Evolutionary conservation across 192 early-diverging fungal genomes (phyloP), one percentile per base, ranked within the genome.

Genomic region (Chytriomyces hyalinus): DNA sequence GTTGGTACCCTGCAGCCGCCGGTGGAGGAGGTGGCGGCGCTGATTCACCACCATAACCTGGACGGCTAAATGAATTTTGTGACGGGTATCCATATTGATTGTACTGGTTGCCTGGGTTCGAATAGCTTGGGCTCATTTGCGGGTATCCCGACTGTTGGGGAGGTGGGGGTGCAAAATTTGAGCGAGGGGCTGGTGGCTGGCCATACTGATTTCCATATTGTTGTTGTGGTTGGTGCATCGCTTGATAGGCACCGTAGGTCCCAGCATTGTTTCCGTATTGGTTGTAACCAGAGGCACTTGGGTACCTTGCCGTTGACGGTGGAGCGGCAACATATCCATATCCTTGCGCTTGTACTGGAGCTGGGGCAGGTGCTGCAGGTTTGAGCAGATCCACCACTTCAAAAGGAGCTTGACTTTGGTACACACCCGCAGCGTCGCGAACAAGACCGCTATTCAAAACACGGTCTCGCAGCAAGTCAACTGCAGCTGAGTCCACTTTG

Each of bases 391-490:
- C 83, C 11, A 88, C 57, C n/a, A 84, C 59, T 75, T 89, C 88
- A 75, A 92, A 94, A 20, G 92, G 92, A 73, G 91, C 90, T 43
- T 65, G 68, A 0, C 91, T 91, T 8, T 57, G 72, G 22, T 68
- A 47, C 83, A 45, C 66, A 74, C 75, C 77, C 36, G 36, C 36
- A 57, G 77, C 50, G 28, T 60, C 46, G 8, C 64, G 65, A 80
- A 86, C 22, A 69, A 83, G 67, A 80, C 89, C 78, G 84, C 86
- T 89, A 78, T 65, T 85, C 86, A 69, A 96, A 36, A 74, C 78
- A 6, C 93, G 86, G 80, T 98, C 92, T 63, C 91, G 90, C 53
- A 95, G 87, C 15, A 93, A 83, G 11, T 88, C 87, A 65, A 95
- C 78, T 3, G 77, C 79, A 44, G 85, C 49, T 68, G 79, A 62